Base-by-base conservation (phyloP, 805 yeast genomes). In the Saturnispora besseyi region DNA sequence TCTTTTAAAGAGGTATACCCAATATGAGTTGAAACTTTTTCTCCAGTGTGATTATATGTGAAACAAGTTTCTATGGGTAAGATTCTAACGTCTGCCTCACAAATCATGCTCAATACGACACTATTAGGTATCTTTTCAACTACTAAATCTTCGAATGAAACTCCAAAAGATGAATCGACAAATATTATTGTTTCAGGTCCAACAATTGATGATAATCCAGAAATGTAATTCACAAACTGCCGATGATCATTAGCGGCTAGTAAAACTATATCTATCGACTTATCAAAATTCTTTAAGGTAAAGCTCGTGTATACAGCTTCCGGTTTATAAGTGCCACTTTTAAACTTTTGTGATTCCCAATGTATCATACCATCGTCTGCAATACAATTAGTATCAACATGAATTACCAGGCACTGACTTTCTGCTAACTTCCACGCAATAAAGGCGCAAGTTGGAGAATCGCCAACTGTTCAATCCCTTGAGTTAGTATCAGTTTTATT, bases 371-470 rank as follows among this genome's bases (percentile, higher is more conserved):
- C 37, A 26, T 47, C 43, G 8, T 29, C n/a, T 26, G 26, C 45
- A 12, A 47, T 26, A 15, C 31, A 31, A 30, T 44, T 38, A 4
- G 52, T 42, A 3, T 52, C 45, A 8, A 58, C 60, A 24, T 57
- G 53, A 0, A 55, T 48, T 7, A 60, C 57, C 2, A 44, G 22
- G 33, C 58, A 59, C 1, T 52, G 41, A 1, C 41, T 53, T 18
- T 50, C 47, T 0, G 66, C 57, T 30, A 64, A 46, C 38, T 64
- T 57, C 67, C 67, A 64, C 5, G 62, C 49, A 7, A 64, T 45
- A 50, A 60, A 63, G 26, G 58, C 46, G 36, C 67, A 58, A 13
- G 62, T 53, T 2, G 67, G 60, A 5, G 64, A 42, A 45, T 64
- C 65, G 3, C 68, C 68, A 50, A 61, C 67, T 64, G 24, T 21